A percentile compares a stretch with the other conserved stretches of the same genome.
These are phyloP conservation scores for Trichomonascaceae sp. DNA, from an alignment of 1,139 yeast genomes.

Conservation along the genomic window DNA sequence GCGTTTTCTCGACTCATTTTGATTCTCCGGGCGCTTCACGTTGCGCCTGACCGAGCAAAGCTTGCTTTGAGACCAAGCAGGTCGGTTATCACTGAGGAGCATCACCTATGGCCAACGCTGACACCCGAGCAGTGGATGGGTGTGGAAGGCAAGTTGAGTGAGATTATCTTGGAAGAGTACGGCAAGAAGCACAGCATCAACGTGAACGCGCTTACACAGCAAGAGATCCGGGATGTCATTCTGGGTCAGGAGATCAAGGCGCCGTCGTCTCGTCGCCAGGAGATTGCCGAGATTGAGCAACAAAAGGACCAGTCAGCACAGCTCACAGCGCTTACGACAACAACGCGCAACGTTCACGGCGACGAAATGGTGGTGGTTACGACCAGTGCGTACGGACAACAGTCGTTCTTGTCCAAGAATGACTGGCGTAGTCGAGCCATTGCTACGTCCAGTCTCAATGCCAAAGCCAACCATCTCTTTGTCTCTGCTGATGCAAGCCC, in stretches of 20 bases:
- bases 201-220: conserved; percentile 77
- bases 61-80: conserved; percentile 66
- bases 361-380: conserved; percentile 93
- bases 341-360: conserved; percentile 86
- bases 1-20: conserved; percentile 84
- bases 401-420: conserved; percentile 66
- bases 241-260: conserved; percentile 90
- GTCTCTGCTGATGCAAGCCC: conserved; percentile 49
- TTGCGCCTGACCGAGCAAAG: conserved; percentile 66
- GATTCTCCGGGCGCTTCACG: conserved; percentile 64
- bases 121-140: conserved; percentile 84
- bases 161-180: conserved; percentile 73
- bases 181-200: conserved; percentile 78
- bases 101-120: conserved; percentile 91
- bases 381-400: conserved; percentile 79
- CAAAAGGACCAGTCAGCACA: conserved; percentile 32
- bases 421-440: conserved; percentile 91
- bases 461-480: conserved; percentile 66
- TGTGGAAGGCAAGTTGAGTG: conserved; percentile 78
- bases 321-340: conserved; percentile 69
- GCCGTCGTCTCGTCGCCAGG: conserved; percentile 73
- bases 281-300: conserved; percentile 66
- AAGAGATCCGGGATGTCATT: conserved; percentile 86
- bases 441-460: conserved; percentile 56
- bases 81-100: conserved; percentile 52